A percentile compares a stretch with the other conserved stretches of the same genome.
Evolutionary conservation across 1,284 basidiomycete genomes (phyloP).

Genomic region (Xanthoconium separans): DNA sequence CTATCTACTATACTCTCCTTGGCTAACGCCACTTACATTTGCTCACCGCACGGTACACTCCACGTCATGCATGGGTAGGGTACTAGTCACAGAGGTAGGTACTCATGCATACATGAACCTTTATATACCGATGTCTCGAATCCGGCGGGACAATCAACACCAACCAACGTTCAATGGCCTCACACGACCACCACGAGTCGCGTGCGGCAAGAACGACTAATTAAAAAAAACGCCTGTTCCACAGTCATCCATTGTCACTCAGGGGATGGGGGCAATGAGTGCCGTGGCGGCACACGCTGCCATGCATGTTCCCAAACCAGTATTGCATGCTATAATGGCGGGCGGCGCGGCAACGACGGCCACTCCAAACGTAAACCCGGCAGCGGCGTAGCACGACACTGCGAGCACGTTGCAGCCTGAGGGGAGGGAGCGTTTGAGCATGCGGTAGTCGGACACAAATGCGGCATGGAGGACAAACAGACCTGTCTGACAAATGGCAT

Average conservation of each 20-base stretch:
- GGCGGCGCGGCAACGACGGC: conserved; percentile 44
- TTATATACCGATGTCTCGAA: conserved; percentile 8
- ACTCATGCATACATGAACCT: neutral
- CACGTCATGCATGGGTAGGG: too few species aligned
- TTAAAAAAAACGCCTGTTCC: neutral
- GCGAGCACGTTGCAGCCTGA: conserved; percentile 54
- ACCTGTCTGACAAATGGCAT: conserved; percentile 40
- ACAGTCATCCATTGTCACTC: neutral
- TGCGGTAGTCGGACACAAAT: too few species aligned
- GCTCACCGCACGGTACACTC: too few species aligned
- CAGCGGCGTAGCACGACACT: conserved; percentile 53
- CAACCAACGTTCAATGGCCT: too few species aligned
- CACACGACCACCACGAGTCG: neutral
- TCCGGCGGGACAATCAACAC: too few species aligned
- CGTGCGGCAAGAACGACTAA: neutral
- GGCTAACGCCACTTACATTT: too few species aligned
- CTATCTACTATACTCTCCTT: too few species aligned
- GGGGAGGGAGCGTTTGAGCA: too few species aligned
- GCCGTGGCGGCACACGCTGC: conserved; percentile 40
- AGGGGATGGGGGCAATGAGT: conserved; percentile 32
- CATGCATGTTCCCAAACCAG: conserved; percentile 47
- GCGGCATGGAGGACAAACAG: conserved; percentile 7
- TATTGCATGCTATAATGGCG: conserved; percentile 50
- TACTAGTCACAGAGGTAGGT: too few species aligned
- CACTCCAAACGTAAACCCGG: conserved; percentile 51